A percentile compares a stretch with the other conserved stretches of the same genome.
phyloP scores from a whole-genome alignment of 2,329 filamentous ascomycete genomes.

The Lasiodiplodia sp. region DNA sequence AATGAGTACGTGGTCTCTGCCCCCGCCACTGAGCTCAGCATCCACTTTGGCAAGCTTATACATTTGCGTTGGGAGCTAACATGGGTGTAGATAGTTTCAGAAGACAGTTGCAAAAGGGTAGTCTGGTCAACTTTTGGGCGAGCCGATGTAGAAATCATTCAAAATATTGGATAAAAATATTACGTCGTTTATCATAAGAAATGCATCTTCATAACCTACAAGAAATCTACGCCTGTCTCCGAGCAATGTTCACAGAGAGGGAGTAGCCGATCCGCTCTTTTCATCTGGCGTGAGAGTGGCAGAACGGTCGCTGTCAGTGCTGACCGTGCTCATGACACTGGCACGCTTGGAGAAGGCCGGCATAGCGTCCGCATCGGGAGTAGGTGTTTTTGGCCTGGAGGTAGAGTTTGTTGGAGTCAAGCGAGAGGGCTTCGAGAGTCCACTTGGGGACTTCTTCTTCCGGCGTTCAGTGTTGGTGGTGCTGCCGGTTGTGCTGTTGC shows the following conservation, averaged over 20 bases:
- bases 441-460: constrained; percentile 18
- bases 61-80: not conserved
- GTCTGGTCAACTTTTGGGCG: not conserved
- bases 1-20: not conserved
- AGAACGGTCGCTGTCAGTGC: constrained; percentile 29
- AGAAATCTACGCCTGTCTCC: not conserved
- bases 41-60: not conserved
- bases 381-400: constrained; percentile 24
- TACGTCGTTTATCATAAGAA: not conserved
- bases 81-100: not conserved
- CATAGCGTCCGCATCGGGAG: not conserved
- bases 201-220: constrained; percentile 24
- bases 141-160: not conserved
- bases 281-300: constrained; percentile 30
- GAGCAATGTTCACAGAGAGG: not conserved
- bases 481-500: constrained; percentile 42
- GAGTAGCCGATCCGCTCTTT: constrained; percentile 9
- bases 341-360: constrained; percentile 18
- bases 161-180: not conserved
- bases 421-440: constrained; percentile 18
- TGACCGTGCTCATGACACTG: constrained; percentile 23
- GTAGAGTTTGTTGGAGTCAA: constrained; percentile 22
- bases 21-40: not conserved
- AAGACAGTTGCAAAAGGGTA: not conserved
- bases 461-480: constrained; percentile 25